Evolutionary conservation across 1,284 basidiomycete species (phyloP).

Genomic region (Rhodotorula mucilaginosa): DNA sequence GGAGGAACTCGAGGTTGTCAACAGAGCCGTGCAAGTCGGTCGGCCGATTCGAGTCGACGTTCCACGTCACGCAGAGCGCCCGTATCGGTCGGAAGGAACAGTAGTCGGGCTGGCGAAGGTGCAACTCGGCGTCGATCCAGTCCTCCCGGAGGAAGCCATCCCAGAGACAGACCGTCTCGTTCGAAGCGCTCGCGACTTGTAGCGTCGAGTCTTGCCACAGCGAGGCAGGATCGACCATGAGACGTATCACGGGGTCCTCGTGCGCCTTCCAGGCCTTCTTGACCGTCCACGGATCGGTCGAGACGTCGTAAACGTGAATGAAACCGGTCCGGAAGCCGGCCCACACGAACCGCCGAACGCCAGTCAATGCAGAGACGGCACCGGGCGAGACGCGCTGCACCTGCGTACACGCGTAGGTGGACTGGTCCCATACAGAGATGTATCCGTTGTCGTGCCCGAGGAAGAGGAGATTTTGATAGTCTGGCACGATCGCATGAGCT

Average conservation of each 20-base stretch:
- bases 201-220: conserved; percentile 53
- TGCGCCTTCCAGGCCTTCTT: conserved; percentile 91
- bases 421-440: conserved; percentile 68
- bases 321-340: conserved; percentile 67
- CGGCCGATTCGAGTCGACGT: conserved; percentile 83
- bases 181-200: conserved; percentile 71
- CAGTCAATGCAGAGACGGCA: conserved; percentile 73
- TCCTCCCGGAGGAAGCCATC: conserved; percentile 81
- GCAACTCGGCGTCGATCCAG: conserved; percentile 78
- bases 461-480: conserved; percentile 66
- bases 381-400: conserved; percentile 69
- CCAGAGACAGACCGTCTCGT: conserved; percentile 79
- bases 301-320: conserved; percentile 79
- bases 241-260: conserved; percentile 67
- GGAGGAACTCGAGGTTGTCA: conserved; percentile 70
- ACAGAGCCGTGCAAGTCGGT: conserved; percentile 57
- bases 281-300: conserved; percentile 62
- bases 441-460: conserved; percentile 93
- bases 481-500: conserved; percentile 71
- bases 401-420: conserved; percentile 54
- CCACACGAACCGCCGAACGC: conserved; percentile 79
- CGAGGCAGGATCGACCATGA: conserved; percentile 63
- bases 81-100: conserved; percentile 75
- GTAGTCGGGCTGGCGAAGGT: conserved; percentile 71
- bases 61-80: conserved; percentile 86